phyloP scores from a whole-genome alignment of 352 stramenopile species.

The Pythium rhizo-oryzae region DNA sequence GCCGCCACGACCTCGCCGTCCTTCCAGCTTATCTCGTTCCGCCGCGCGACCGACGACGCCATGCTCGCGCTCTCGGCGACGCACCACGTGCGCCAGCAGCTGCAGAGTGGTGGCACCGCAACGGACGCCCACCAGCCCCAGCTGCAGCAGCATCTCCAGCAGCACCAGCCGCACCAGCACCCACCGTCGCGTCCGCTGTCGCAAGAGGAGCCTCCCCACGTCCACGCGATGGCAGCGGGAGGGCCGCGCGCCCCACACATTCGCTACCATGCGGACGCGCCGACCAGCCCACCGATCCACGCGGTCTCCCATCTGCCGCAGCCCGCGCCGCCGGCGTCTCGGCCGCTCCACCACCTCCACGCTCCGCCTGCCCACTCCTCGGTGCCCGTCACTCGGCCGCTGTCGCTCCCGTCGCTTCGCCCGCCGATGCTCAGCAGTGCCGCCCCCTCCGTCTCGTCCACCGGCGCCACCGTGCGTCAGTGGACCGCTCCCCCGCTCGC shows the following conservation, averaged over 20 bases:
- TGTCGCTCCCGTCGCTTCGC: constrained; percentile 13
- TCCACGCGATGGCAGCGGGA: not conserved
- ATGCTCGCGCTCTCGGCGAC: constrained; percentile 20
- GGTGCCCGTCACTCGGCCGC: not conserved
- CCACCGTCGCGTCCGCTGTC: no score
- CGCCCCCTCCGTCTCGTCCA: no score
- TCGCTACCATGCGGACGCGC: constrained; percentile 5
- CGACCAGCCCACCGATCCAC: not conserved
- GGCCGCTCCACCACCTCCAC: not conserved
- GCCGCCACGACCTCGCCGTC: constrained; percentile 14
- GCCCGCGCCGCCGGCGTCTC: not conserved
- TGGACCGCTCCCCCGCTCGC: constrained; percentile 18
- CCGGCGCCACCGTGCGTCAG: not conserved
- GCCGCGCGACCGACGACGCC: constrained; percentile 19
- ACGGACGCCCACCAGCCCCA: not conserved
- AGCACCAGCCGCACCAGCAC: no score
- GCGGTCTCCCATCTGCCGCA: no score
- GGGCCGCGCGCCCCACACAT: not conserved
- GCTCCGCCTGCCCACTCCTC: not conserved
- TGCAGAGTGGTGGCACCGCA: not conserved
- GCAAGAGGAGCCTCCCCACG: not conserved
- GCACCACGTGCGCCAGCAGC: constrained; percentile 21
- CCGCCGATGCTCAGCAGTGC: not conserved
- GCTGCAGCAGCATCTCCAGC: not conserved
- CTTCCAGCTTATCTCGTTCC: constrained; percentile 27